Base-by-base conservation (phyloP, 768 basidiomycete species). In the Xerocomus potaroensis region DNA sequence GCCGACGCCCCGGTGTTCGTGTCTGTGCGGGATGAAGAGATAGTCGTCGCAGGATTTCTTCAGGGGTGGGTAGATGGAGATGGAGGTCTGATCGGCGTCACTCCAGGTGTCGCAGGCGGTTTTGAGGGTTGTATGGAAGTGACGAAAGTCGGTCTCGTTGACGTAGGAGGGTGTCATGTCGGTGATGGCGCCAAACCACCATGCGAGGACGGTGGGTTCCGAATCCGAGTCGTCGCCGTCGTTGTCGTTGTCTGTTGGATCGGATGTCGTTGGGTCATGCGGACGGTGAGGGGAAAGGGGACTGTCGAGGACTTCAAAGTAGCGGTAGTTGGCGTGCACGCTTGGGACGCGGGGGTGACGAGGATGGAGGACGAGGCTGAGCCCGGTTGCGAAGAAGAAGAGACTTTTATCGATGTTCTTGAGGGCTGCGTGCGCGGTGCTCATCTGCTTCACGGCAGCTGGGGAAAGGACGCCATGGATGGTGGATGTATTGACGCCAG, bases 41-140 rank as follows among this genome's bases (percentile, higher is more conserved):
- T 81, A 78, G 54, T 73, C 66, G 57, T 80, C 78, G 55, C 77
- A 78, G 65, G 76, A 78, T 14, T 60, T 46, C 55, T 81, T 80
- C 65, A 75, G 78, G 2, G 62, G 53, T 0, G 65, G 57, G 61
- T 76, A 78, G 51, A 78, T 66, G 1, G 58, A 55, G 22, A 41
- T 4, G 27, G 22, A 4, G 30, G 49, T 29, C 4, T 39, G 22
- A 5, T 6, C 11, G 16, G 33, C 23, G 18, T 57, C 49, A 42
- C 72, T 68, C 58, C 75, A 72, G 18, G 58, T 34, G 39, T 77
- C 75, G 53, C 74, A 77, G 2, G 71, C 69, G 2, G 39, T 39
- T 43, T 75, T 73, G 50, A 76, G 63, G 8, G 71, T 69, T 10
- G 42, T 35, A 59, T 79, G 76, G 66, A 80, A 79, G 51, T 75